Evolutionary conservation across 2,329 filamentous ascomycete species (phyloP), one percentile per base, ranked within the genome.

Genomic region (Cladosporium sp.): DNA sequence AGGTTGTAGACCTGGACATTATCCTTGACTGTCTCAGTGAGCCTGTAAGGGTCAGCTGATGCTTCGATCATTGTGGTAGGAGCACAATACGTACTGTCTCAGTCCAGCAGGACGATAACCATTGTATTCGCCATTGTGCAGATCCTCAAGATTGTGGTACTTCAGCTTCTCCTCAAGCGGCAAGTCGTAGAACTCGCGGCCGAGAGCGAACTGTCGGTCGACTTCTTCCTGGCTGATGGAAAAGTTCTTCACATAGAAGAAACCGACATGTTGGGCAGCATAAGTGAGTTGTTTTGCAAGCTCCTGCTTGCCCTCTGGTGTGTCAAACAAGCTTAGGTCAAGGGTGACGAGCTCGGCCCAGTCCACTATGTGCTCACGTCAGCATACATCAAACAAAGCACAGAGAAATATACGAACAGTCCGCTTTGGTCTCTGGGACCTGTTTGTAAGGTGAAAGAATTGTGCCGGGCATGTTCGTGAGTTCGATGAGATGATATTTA

Each of bases 171-270:
- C 83, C 9, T 83, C 79, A 0, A 77, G 73, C 0, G 83, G 76
- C 0, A 87, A 73, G 4, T 78, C 68, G 65, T 86, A 86, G 61
- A 87, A 79, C 37, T 81, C 75, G 59, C 83, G 82, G 1, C 80
- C 84, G 2, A 87, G 77, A 12, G 84, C 82, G 61, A 86, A 87
- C 62, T 87, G 84, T 5, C 76, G 74, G 63, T 87, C 80, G 1
- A 87, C 78, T 66, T 84, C 75, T 49, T 85, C 82, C 67, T 86
- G 82, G 0, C 72, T 74, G n/a, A 87, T 75, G 34, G 83, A 84
- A 61, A 83, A 86, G 70, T 86, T 85, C 60, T 80, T 81, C 19
- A 87, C 80, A 61, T 86, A 86, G 72, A 87, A 87, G 73, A 87
- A 84, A 0, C 84, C 82, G 63, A 76, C 71, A 64, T 76, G 69